A percentile compares a stretch with the other conserved stretches of the same genome.
phyloP scores from a whole-genome alignment of 2,329 filamentous ascomycete species.

The Venturia oleaginea region DNA sequence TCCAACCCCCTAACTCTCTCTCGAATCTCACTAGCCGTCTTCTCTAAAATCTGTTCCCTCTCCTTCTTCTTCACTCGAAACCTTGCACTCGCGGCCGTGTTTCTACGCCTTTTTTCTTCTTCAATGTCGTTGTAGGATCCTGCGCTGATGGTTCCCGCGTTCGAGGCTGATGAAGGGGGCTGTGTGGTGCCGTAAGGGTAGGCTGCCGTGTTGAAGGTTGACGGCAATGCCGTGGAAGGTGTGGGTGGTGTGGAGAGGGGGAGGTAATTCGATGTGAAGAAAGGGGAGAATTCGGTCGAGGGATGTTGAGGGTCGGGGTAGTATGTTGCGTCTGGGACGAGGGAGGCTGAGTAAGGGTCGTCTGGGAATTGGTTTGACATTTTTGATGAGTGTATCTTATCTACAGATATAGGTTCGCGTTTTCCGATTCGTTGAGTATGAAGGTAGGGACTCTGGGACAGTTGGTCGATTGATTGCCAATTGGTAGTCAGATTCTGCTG shows the following conservation, averaged over 20 bases:
- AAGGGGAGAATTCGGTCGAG: not conserved
- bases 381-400: too few relatives aligned
- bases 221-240: not conserved
- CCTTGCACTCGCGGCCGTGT: constrained; percentile 42
- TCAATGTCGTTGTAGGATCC: constrained; percentile 30
- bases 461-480: too few relatives aligned
- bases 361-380: not conserved
- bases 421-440: too few relatives aligned
- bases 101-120: constrained; percentile 45
- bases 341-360: not conserved
- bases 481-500: too few relatives aligned
- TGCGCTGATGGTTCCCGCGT: constrained; percentile 33
- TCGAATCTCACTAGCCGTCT: constrained; percentile 41
- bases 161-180: not conserved
- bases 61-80: constrained; percentile 49
- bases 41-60: constrained; percentile 42
- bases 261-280: not conserved
- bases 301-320: not conserved
- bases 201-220: not conserved
- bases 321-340: not conserved
- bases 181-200: not conserved
- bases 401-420: too few relatives aligned
- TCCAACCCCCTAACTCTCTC: constrained; percentile 38
- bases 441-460: too few relatives aligned
- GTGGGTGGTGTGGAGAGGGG: not conserved